phyloP scores from a whole-genome alignment of 148 eudicot genomes.

The Chenopodium quinoa region DNA sequence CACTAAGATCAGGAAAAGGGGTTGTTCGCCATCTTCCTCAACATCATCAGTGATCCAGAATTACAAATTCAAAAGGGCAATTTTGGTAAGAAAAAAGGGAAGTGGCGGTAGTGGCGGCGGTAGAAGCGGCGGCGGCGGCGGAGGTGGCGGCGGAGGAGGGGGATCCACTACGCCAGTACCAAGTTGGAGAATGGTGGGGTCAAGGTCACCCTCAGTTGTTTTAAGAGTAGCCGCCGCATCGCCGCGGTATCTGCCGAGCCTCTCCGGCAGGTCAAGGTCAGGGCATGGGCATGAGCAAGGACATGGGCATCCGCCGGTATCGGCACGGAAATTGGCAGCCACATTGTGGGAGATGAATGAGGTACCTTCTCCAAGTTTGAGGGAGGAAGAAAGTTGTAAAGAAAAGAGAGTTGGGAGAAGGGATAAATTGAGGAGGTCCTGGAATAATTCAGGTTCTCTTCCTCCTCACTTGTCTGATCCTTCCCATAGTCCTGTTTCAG shows the following conservation, averaged over 20 bases:
- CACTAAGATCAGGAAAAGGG: slow-evolving; percentile 77
- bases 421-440: slow-evolving; percentile 32
- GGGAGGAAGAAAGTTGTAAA: slow-evolving; percentile 17
- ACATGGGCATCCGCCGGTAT: slow-evolving; percentile 19
- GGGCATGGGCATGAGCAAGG: slow-evolving; percentile 32
- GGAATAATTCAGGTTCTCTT: slow-evolving; percentile 37
- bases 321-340: slow-evolving; percentile 56
- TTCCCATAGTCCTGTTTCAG: slow-evolving; percentile 83
- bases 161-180: slow-evolving; percentile 76
- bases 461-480: slow-evolving; percentile 98
- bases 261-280: slow-evolving; percentile 32
- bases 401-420: slow-evolving; percentile 31
- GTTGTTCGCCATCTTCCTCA: slow-evolving; percentile 85
- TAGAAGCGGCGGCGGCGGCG: slow-evolving; percentile 21
- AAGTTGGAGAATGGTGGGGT: slow-evolving; percentile 62
- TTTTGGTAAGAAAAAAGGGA: slow-evolving; percentile 52
- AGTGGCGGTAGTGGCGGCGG: slow-evolving; percentile 14
- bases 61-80: slow-evolving; percentile 73
- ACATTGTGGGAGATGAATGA: slow-evolving; percentile 92
- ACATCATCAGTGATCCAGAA: slow-evolving; percentile 65
- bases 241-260: slow-evolving; percentile 44
- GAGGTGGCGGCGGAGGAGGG: slow-evolving; percentile 25
- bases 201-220: slow-evolving; percentile 41
- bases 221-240: slow-evolving; percentile 36
- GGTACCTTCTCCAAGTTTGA: slow-evolving; percentile 45